Evolutionary conservation across 2,329 filamentous ascomycete species (phyloP).

Genomic region (Neobulgaria alba): DNA sequence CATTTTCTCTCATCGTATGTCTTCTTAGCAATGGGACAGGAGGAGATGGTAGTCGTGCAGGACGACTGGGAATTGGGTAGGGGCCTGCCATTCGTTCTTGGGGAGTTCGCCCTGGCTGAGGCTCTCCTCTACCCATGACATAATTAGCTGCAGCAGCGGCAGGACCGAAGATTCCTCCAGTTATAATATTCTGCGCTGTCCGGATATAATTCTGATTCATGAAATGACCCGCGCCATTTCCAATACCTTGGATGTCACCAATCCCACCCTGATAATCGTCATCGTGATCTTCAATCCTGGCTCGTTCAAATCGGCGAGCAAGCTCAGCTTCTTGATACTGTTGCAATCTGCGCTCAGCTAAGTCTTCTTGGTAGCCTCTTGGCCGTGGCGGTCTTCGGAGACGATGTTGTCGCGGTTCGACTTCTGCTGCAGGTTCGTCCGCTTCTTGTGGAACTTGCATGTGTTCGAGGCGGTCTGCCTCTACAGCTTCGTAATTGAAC

Average conservation of each 20-base stretch:
- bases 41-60: slow-evolving; percentile 6
- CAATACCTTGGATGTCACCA: slow-evolving; percentile 35
- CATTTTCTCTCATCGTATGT: slow-evolving; percentile 21
- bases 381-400: slow-evolving; percentile 19
- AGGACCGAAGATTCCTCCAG: slow-evolving; percentile 27
- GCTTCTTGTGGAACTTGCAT: slow-evolving; percentile 33
- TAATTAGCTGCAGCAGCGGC: slow-evolving; percentile 28
- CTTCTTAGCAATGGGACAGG: slow-evolving; percentile 21
- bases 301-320: slow-evolving; percentile 41
- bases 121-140: slow-evolving; percentile 20
- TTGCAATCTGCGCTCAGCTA: slow-evolving; percentile 32
- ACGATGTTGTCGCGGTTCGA: slow-evolving; percentile 24
- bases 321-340: slow-evolving; percentile 40
- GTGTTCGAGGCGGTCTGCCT: slow-evolving; percentile 46
- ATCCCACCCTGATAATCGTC: slow-evolving; percentile 37
- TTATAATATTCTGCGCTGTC: slow-evolving; percentile 29
- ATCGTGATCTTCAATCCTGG: slow-evolving; percentile 23
- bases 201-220: slow-evolving; percentile 51
- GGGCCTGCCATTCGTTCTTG: slow-evolving; percentile 15
- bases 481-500: slow-evolving; percentile 56
- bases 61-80: slow-evolving; percentile 13
- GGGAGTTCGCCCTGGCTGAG: slow-evolving; percentile 9
- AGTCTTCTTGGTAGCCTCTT: slow-evolving; percentile 30
- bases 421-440: slow-evolving; percentile 24
- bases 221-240: slow-evolving; percentile 47